Evolutionary conservation across 2,329 filamentous ascomycete genomes (phyloP).

Genomic region (Talaromyces albobiverticillius): DNA sequence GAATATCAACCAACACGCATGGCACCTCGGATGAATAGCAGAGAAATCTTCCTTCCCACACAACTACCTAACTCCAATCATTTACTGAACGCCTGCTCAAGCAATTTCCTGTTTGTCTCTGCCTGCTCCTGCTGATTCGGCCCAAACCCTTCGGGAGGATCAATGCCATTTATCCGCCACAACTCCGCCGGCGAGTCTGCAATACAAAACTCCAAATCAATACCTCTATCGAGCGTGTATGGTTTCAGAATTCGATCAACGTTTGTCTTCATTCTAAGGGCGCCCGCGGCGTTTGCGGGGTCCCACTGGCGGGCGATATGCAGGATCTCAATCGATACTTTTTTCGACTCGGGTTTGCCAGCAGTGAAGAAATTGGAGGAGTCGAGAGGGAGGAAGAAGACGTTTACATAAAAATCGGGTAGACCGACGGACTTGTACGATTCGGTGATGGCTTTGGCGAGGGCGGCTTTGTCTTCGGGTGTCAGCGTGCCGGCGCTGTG

Average conservation of each 20-base stretch:
- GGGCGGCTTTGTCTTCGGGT: background rate
- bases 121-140: background rate
- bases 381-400: slow-evolving; percentile 6
- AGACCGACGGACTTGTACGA: slow-evolving; percentile 17
- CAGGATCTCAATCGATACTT: background rate
- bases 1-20: too few species aligned
- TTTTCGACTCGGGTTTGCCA: background rate
- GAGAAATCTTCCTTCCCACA: too few species aligned
- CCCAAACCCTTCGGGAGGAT: slow-evolving; percentile 1
- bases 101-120: background rate
- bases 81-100: background rate
- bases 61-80: too few species aligned
- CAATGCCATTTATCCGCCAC: slow-evolving; percentile 8
- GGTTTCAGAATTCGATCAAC: background rate
- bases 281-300: background rate
- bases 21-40: too few species aligned
- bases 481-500: slow-evolving; percentile 3
- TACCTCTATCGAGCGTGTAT: background rate
- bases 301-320: background rate
- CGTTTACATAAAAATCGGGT: slow-evolving; percentile 22
- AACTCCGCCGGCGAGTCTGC: background rate
- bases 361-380: background rate
- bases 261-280: background rate
- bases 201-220: slow-evolving; percentile 6
- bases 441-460: slow-evolving; percentile 19